phyloP scores from a whole-genome alignment of 495 filamentous ascomycete genomes.

The Aspergillus avenaceus region DNA sequence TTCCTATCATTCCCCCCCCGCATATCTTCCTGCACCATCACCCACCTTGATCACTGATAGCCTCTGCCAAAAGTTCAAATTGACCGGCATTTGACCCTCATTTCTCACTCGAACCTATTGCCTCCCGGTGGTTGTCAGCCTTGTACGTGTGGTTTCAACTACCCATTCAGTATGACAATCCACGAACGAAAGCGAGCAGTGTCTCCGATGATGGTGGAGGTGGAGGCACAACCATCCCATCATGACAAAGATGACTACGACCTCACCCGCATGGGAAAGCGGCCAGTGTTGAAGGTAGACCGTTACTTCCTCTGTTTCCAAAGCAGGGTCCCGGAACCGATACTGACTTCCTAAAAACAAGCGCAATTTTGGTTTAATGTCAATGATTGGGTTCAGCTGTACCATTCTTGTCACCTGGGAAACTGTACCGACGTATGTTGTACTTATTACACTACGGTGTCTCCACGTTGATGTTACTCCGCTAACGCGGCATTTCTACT shows the following conservation, averaged over 20 bases:
- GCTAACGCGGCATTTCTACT: neutral
- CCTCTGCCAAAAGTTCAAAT: too few relatives aligned
- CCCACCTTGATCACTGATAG: too few relatives aligned
- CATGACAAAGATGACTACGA: neutral
- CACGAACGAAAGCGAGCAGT: neutral
- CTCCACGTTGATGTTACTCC: neutral
- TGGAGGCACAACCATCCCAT: neutral
- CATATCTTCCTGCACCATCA: too few relatives aligned
- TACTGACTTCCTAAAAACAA: conserved; percentile 8
- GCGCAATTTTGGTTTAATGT: conserved; percentile 47
- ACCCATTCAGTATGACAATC: neutral
- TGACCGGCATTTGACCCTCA: too few relatives aligned
- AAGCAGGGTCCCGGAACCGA: too few relatives aligned
- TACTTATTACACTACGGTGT: neutral
- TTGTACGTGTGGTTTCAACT: too few relatives aligned
- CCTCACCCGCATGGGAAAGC: neutral
- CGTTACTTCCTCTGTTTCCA: neutral
- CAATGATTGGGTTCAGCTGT: conserved; percentile 48
- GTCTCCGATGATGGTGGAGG: neutral
- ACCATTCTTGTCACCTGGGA: conserved; percentile 52
- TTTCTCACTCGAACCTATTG: too few relatives aligned
- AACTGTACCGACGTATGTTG: conserved; percentile 31
- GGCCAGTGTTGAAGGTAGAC: neutral
- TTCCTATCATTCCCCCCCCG: too few relatives aligned
- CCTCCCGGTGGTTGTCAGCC: too few relatives aligned